A percentile compares a stretch with the other conserved stretches of the same genome.
Conservation (phyloP, 2,329 filamentous ascomycete species). For the Aquanectria penicillioides region DNA sequence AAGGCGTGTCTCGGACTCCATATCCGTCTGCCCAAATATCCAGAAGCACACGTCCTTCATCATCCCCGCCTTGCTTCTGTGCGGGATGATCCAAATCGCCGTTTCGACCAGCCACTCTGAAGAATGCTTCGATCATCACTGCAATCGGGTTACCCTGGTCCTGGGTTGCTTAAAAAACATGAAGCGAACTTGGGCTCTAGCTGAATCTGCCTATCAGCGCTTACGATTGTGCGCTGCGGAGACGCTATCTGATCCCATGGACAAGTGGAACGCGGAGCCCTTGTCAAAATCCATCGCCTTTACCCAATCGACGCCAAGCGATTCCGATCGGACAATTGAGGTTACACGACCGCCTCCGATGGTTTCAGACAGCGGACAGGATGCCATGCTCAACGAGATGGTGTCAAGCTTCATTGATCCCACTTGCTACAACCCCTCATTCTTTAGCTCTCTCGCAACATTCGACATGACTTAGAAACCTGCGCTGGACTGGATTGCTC, state of each 20-base stretch:
- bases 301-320: not conserved
- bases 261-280: constrained; percentile 35
- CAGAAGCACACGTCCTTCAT: constrained; percentile 35
- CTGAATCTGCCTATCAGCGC: constrained; percentile 30
- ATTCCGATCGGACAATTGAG: not conserved
- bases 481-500: too few relatives aligned
- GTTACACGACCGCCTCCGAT: not conserved
- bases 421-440: not conserved
- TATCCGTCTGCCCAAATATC: constrained; percentile 30
- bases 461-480: too few relatives aligned
- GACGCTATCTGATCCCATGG: constrained; percentile 31
- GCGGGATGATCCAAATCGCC: constrained; percentile 34
- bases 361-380: not conserved
- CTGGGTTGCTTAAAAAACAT: constrained; percentile 31
- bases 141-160: constrained; percentile 29
- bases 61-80: constrained; percentile 27
- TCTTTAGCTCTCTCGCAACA: not conserved
- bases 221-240: constrained; percentile 29
- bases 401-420: constrained; percentile 8
- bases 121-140: constrained; percentile 36
- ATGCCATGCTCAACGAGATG: not conserved
- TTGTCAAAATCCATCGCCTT: not conserved
- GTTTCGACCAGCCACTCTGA: constrained; percentile 31
- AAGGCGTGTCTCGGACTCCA: constrained; percentile 32
- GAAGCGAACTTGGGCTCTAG: constrained; percentile 30